Percentiles rank a stretch among this genome's conserved stretches.
These are phyloP conservation scores for Hypoxylon lienhwacheense DNA, from an alignment of 495 filamentous ascomycete genomes.

Conservation along the genomic window DNA sequence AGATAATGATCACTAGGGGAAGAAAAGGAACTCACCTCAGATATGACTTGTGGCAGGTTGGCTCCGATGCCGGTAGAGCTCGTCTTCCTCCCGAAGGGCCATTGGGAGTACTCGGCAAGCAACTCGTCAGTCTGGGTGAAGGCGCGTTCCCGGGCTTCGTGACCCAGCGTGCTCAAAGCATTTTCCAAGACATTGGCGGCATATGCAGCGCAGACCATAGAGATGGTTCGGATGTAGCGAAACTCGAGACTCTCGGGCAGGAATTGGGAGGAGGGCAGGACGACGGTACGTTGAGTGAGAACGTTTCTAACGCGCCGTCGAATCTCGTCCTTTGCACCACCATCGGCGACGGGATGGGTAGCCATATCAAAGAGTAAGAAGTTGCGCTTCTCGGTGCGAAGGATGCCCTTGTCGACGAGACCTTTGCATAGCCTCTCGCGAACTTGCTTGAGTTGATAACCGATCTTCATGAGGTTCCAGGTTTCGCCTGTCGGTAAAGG, in stretches of 20 bases:
- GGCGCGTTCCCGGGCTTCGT: conserved; percentile 89
- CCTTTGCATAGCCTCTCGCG: conserved; percentile 96
- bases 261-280: conserved; percentile 78
- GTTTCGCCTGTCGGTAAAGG: conserved; percentile 73
- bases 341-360: conserved; percentile 96
- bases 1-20: background rate
- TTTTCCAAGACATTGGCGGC: conserved; percentile 98
- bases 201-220: conserved; percentile 97
- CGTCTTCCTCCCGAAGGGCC: conserved; percentile 83
- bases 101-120: conserved; percentile 93
- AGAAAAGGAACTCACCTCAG: conserved; percentile 56
- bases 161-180: conserved; percentile 87
- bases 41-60: conserved; percentile 85
- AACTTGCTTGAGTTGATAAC: conserved; percentile 98
- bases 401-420: conserved; percentile 97
- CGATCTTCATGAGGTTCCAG: conserved; percentile 99
- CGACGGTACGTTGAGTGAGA: conserved; percentile 90
- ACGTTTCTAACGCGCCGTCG: conserved; percentile 88
- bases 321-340: conserved; percentile 96
- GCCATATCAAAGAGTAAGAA: conserved; percentile 99
- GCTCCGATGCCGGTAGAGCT: conserved; percentile 83
- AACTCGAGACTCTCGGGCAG: conserved; percentile 93
- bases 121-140: conserved; percentile 97
- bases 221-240: conserved; percentile 84
- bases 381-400: conserved; percentile 98